phyloP scores from a whole-genome alignment of 805 yeast genomes.

The Deakozyma indianensis region DNA sequence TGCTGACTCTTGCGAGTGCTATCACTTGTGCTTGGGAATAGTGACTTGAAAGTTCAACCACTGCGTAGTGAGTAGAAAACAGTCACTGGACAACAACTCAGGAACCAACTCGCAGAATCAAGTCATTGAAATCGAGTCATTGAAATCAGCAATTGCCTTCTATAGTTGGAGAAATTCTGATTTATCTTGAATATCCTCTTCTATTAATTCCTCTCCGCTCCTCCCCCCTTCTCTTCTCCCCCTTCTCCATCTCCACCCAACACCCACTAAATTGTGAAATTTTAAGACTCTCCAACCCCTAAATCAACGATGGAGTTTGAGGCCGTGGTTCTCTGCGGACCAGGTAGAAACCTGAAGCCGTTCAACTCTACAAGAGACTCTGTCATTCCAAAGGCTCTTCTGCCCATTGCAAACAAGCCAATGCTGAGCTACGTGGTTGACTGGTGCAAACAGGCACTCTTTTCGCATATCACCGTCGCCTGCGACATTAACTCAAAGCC shows the following conservation, averaged over 20 bases:
- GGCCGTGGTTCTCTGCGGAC: slow-evolving; percentile 82
- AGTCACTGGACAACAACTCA: too few relatives aligned
- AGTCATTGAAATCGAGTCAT: too few relatives aligned
- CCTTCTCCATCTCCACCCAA: not conserved
- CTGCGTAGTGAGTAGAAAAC: too few relatives aligned
- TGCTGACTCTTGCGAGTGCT: too few relatives aligned
- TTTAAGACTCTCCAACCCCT: not conserved
- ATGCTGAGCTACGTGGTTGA: slow-evolving; percentile 77
- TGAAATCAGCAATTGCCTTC: too few relatives aligned
- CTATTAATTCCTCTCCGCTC: not conserved
- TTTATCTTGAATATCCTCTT: too few relatives aligned
- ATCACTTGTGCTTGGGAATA: too few relatives aligned
- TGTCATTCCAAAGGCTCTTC: slow-evolving; percentile 66
- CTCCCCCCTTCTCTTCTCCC: not conserved
- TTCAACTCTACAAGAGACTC: slow-evolving; percentile 45
- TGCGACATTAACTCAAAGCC: slow-evolving; percentile 33
- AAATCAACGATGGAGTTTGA: slow-evolving; percentile 66
- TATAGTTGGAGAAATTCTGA: too few relatives aligned
- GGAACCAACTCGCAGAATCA: too few relatives aligned
- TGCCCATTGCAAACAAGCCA: slow-evolving; percentile 84
- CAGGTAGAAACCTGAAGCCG: slow-evolving; percentile 60
- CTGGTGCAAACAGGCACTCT: slow-evolving; percentile 86
- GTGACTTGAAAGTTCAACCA: too few relatives aligned
- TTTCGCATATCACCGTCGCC: slow-evolving; percentile 47
- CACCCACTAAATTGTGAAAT: not conserved